Base-by-base conservation (phyloP, 306 rosid genomes). In the Cicer bijugum region DNA sequence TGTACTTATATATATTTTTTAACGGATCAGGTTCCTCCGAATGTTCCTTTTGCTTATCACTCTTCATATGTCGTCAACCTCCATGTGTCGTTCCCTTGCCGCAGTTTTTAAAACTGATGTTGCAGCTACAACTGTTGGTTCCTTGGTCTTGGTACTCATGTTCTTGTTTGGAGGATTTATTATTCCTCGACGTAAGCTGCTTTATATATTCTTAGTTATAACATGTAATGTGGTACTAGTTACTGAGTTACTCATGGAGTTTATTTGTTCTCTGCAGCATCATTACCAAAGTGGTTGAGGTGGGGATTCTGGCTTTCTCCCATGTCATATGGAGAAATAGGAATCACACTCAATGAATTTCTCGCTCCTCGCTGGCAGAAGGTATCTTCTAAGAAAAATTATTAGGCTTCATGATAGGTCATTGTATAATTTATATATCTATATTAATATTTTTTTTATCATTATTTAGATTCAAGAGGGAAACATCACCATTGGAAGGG, bases 251-350 rank as follows among this genome's bases (percentile, higher is more conserved):
- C 55, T 75, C 14, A 75, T 79, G 48, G 47, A 62, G 6, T 78
- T 84, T 28, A 53, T 78, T 84, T 28, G 46, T 68, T 81, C 59
- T 33, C 45, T 85, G 81, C 87, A 87, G 91, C 91, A 43, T 83
- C 87, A 64, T 74, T 87, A 38, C 91, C 89, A 52, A 64, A 48
- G 46, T 85, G 89, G 91, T 76, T 85, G 78, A 81, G 86, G 71
- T 85, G 87, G 89, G 89, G 83, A 1, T 87, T 85, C 71, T 87
- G 91, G 91, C 72, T 87, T 74, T 85, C 91, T 60, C 91, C 91
- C 28, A 75, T 85, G 86, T 50, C 87, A 50, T 87, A 87, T 81
- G 91, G 75, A 9, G 87, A 87, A 83, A 85, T 87, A 75, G 89
- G 89, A 65, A 58, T 87, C 72, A 67, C 91, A 59, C 48, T 81